These are phyloP conservation scores for Thamnidium elegans DNA, from an alignment of 192 early-diverging fungal genomes.

Conservation along the genomic window DNA sequence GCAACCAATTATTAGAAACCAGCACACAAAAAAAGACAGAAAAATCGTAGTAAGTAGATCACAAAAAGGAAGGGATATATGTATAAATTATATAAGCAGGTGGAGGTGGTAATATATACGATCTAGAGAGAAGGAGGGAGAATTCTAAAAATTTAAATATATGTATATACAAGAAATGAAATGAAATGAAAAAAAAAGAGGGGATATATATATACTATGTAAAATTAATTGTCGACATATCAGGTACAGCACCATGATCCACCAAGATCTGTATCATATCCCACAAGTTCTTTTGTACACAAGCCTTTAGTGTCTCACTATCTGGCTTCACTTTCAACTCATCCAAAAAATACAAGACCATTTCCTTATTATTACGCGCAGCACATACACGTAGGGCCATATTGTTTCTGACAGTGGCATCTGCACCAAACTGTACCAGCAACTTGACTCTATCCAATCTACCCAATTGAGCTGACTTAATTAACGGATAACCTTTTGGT, in stretches of 20 bases:
- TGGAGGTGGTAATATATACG: too few relatives aligned
- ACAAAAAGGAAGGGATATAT: too few relatives aligned
- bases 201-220: not conserved
- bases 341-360: constrained; percentile 38
- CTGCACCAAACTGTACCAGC: constrained; percentile 29
- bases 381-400: constrained; percentile 34
- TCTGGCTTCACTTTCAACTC: constrained; percentile 33
- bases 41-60: too few relatives aligned
- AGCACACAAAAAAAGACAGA: too few relatives aligned
- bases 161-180: too few relatives aligned
- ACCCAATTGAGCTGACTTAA: constrained; percentile 39
- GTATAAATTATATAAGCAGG: too few relatives aligned
- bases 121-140: too few relatives aligned
- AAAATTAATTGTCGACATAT: constrained; percentile 34
- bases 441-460: constrained; percentile 27
- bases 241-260: constrained; percentile 38
- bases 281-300: constrained; percentile 31
- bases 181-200: too few relatives aligned
- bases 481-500: constrained; percentile 42
- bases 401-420: constrained; percentile 28
- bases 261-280: constrained; percentile 37
- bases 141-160: too few relatives aligned
- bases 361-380: constrained; percentile 23
- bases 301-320: constrained; percentile 28
- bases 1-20: too few relatives aligned